Percentiles rank a stretch among this genome's conserved stretches.
phyloP scores from a whole-genome alignment of 1,284 basidiomycete genomes.

The Sporisorium sorghi region DNA sequence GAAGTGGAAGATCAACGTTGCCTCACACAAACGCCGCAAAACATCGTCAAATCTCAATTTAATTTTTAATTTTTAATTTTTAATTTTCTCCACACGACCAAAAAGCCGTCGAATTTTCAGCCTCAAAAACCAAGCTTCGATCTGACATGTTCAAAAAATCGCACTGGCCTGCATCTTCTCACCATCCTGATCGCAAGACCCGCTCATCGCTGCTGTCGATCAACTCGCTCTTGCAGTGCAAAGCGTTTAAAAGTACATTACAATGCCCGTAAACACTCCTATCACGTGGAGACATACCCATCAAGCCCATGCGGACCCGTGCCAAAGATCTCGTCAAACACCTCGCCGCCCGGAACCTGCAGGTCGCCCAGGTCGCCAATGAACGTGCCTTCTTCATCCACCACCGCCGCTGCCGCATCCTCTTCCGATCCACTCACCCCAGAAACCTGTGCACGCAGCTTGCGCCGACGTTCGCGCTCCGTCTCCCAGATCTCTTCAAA shows the following conservation, averaged over 20 bases:
- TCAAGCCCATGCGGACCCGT: constrained; percentile 36
- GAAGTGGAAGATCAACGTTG: neutral
- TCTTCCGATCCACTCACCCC: constrained; percentile 6
- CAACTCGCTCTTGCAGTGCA: neutral
- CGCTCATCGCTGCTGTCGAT: neutral
- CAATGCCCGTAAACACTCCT: neutral
- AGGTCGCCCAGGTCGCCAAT: constrained; percentile 58
- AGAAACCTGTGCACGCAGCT: constrained; percentile 10
- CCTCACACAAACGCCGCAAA: constrained; percentile 1
- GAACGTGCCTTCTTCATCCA: constrained; percentile 35
- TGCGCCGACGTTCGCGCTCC: constrained; percentile 47
- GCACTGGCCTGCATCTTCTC: neutral
- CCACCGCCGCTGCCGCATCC: constrained; percentile 21
- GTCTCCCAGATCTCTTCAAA: constrained; percentile 73
- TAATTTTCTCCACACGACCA: neutral
- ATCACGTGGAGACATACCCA: constrained; percentile 58
- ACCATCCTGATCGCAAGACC: too few relatives aligned
- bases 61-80: too few relatives aligned
- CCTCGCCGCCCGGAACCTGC: constrained; percentile 58
- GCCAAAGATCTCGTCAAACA: constrained; percentile 69
- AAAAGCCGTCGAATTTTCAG: neutral
- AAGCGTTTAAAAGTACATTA: neutral
- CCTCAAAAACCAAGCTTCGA: neutral
- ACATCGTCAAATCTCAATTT: neutral
- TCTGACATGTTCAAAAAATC: constrained; percentile 2